Base-by-base conservation (phyloP, 176 grass and related monocot genomes). In the Eremochloa ophiuroides region DNA sequence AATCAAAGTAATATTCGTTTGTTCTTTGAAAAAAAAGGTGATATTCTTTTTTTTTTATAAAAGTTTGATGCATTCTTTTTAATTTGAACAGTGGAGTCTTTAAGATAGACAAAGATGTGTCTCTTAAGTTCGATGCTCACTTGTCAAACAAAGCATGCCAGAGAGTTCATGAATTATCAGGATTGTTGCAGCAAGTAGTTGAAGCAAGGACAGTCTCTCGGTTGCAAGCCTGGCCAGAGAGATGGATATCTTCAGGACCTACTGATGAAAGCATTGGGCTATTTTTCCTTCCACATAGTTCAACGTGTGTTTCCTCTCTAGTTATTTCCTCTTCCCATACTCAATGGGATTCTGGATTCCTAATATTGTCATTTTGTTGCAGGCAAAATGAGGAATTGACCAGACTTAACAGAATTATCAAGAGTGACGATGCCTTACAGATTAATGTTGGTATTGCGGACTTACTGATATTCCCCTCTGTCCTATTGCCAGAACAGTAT, bases 191-290 rank as follows among this genome's bases (percentile, higher is more conserved):
- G 38, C 63, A 73, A 27, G 35, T 89, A 33, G 20, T 94, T 56
- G 60, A 85, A 83, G 55, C 89, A 67, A 65, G 47, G 23, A 94
- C 77, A 74, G 39, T 97, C 37, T 77, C 89, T 26, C 74, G 53
- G 50, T 73, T 50, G 30, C 69, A 89, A 62, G 83, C 35, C 43
- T 97, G 89, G 89, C 94, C 94, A 86, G 80, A 84, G 87, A 88
- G 69, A 10, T 92, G 91, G 66, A 44, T 60, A 43, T 79, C 44
- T 74, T 88, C 80, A 74, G 73, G 80, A 37, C 92, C 89, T 68
- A 94, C 69, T 71, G 89, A 88, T 75, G 77, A 85, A 5, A 81
- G 34, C 46, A 91, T 94, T 82, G 92, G 87, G 33, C 86, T 97
- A 29, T 92, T 77, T 92, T 97, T 97, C 80, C 90, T 94, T 44